Percentiles rank a stretch among this genome's conserved stretches.
Evolutionary conservation across 495 filamentous ascomycete species (phyloP).

Genomic region (Chaetomidium leptoderma): DNA sequence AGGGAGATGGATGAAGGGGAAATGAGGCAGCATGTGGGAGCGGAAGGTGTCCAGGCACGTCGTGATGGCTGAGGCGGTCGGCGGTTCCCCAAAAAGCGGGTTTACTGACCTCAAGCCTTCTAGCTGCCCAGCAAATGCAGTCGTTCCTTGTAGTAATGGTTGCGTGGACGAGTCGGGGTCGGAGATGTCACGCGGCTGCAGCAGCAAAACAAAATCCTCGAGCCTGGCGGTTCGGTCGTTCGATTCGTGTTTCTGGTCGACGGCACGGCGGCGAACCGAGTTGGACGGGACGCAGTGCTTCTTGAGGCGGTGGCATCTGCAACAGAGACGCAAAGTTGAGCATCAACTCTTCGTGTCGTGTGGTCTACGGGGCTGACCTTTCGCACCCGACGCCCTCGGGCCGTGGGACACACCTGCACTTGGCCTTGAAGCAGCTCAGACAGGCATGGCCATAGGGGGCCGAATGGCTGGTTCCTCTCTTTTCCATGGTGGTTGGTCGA

Average conservation of each 20-base stretch:
- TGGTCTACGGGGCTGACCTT: constrained; percentile 31
- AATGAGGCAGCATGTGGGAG: constrained; percentile 36
- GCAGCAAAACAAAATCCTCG: constrained; percentile 32
- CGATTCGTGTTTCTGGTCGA: constrained; percentile 23
- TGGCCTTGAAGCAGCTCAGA: constrained; percentile 42
- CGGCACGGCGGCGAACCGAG: constrained; percentile 36
- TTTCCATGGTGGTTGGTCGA: neutral
- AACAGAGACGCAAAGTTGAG: neutral
- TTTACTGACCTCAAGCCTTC: too few relatives aligned
- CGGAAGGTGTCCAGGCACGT: constrained; percentile 36
- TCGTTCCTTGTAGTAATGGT: too few relatives aligned
- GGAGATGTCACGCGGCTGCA: neutral
- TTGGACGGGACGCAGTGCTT: constrained; percentile 26
- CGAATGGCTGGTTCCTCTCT: neutral
- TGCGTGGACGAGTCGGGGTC: neutral
- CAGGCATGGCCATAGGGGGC: constrained; percentile 42
- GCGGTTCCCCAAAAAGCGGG: too few relatives aligned
- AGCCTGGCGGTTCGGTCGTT: constrained; percentile 26
- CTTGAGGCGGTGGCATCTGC: constrained; percentile 45
- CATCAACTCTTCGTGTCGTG: neutral
- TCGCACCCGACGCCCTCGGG: constrained; percentile 36
- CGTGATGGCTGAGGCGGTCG: neutral
- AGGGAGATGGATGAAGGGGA: constrained; percentile 46
- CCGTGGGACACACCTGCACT: constrained; percentile 43
- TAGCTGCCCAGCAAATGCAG: too few relatives aligned